A percentile compares a stretch with the other conserved stretches of the same genome.
Conservation (phyloP, 176 grass and related monocot species). For the Oryza australiensis region DNA sequence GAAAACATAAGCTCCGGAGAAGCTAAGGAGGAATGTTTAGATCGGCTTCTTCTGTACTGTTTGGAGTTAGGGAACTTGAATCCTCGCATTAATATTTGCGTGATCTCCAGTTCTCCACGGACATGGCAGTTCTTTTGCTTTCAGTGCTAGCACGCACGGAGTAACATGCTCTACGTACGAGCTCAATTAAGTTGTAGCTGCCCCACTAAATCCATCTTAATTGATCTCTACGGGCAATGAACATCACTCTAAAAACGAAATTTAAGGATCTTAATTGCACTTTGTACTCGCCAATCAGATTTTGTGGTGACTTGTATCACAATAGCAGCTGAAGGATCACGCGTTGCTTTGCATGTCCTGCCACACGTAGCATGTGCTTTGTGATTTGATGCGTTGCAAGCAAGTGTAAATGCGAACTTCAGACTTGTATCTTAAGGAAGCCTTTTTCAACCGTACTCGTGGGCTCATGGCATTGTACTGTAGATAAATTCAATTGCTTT, state of each 20-base stretch:
- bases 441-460: neutral
- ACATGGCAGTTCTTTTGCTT: neutral
- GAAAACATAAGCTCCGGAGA: too few relatives aligned
- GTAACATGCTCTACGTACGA: neutral
- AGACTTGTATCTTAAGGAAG: slow-evolving; percentile 28
- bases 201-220: neutral
- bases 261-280: neutral
- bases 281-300: slow-evolving; percentile 11
- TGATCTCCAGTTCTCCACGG: too few relatives aligned
- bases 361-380: neutral
- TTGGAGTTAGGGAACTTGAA: neutral
- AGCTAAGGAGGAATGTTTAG: too few relatives aligned
- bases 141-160: neutral
- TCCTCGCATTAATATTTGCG: neutral
- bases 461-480: neutral
- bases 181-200: neutral
- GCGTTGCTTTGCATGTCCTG: slow-evolving; percentile 13
- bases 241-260: neutral
- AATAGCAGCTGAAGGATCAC: neutral
- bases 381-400: neutral
- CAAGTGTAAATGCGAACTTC: slow-evolving; percentile 2
- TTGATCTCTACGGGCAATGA: neutral
- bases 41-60: neutral
- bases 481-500: slow-evolving; percentile 7
- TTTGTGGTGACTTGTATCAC: neutral